Evolutionary conservation across 495 filamentous ascomycete genomes (phyloP), one percentile per base, ranked within the genome.

Genomic region (Penicillium paxilli): DNA sequence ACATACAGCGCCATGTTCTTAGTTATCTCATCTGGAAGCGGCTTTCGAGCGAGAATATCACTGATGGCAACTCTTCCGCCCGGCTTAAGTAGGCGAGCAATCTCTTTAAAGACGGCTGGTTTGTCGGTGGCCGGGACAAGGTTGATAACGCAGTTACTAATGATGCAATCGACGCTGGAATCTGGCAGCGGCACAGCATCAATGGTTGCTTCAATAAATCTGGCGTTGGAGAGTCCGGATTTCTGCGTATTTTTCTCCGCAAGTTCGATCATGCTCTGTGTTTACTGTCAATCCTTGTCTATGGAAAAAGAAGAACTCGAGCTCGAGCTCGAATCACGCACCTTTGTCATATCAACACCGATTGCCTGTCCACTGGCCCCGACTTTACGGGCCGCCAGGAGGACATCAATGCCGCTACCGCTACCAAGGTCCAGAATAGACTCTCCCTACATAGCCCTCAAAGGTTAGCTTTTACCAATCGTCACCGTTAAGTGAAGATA

Each of bases 321-420:
- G 21, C 33, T 51, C 49, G 49, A 41, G 21, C 33, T 51, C 49
- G 49, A 41, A 51, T 44, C 22, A 33, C 42, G 24, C 30, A 81
- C 83, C 59, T 84, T 72, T 55, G 78, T 88, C 80, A 88, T 88
- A 65, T 90, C 87, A 19, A 89, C 67, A 14, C 86, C 87, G 47
- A 87, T 83, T 1, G 75, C 82, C 8, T 66, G 67, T 5, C 86
- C 86, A 2, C 59, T 65, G 0, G 55, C 42, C 0, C 85, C 85
- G 11, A 89, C 78, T 51, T 79, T 82, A 41, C 67, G 64, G 4
- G 82, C 74, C 19, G 84, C 85, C 2, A 82, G 77, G 58, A 88
- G 83, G 41, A 83, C 73, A 58, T 89, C 86, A 51, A 88, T 84
- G 5, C 85, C 85, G 6, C 75, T 82, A 5, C 87, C 84, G 57